Evolutionary conservation across 257 asterid genomes (phyloP).

Genomic region (Ligustrum vulgare): DNA sequence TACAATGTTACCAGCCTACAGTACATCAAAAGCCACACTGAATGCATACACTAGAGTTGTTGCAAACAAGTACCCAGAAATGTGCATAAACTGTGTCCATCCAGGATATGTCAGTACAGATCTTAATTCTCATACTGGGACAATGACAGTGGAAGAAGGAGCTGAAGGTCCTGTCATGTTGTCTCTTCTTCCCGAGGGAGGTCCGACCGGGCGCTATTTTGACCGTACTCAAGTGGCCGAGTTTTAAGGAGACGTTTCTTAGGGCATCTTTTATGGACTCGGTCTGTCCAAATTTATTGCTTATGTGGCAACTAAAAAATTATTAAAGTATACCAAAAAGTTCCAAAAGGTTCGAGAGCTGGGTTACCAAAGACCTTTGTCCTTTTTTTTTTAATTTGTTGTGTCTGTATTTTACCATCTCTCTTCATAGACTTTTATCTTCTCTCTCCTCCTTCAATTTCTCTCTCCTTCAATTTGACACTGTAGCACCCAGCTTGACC

Average conservation of each 20-base stretch:
- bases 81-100: slow-evolving; percentile 74
- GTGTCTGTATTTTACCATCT: too few species aligned
- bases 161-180: slow-evolving; percentile 69
- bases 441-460: too few species aligned
- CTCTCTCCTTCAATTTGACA: too few species aligned
- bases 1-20: slow-evolving; percentile 77
- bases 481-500: too few species aligned
- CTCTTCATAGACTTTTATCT: too few species aligned
- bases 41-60: slow-evolving; percentile 75
- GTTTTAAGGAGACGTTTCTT: slow-evolving; percentile 40
- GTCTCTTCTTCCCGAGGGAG: slow-evolving; percentile 67
- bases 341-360: too few species aligned
- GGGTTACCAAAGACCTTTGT: too few species aligned
- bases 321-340: too few species aligned
- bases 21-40: slow-evolving; percentile 68
- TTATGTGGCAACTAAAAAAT: too few species aligned
- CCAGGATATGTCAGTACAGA: slow-evolving; percentile 79
- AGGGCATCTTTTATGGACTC: too few species aligned
- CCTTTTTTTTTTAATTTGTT: too few species aligned
- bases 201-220: slow-evolving; percentile 73
- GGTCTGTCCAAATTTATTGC: too few species aligned
- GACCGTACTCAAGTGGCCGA: slow-evolving; percentile 50
- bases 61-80: slow-evolving; percentile 62
- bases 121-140: slow-evolving; percentile 61
- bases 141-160: slow-evolving; percentile 61